Evolutionary conservation across 805 yeast species (phyloP).

Genomic region (Hanseniaspora opuntiae): DNA sequence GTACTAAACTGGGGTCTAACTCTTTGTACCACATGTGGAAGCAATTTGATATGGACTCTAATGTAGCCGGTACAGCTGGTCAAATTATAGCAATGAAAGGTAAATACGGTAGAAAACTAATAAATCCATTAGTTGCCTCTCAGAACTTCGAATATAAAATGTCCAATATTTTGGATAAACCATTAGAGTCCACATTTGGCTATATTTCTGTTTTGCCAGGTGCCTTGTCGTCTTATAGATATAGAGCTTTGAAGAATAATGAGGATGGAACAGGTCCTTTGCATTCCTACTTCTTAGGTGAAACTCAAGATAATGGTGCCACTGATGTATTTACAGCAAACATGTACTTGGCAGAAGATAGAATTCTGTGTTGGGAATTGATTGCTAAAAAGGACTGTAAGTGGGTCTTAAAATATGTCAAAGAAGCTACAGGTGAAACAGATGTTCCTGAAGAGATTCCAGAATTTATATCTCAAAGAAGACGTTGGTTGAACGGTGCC

Average conservation of each 20-base stretch:
- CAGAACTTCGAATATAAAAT: constrained; percentile 93
- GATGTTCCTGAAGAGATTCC: constrained; percentile 91
- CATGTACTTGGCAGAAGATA: constrained; percentile 94
- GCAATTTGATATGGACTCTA: constrained; percentile 88
- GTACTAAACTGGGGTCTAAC: constrained; percentile 81
- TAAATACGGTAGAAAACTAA: constrained; percentile 61
- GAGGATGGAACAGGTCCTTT: constrained; percentile 89
- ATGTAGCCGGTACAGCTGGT: constrained; percentile 98
- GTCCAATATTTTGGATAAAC: constrained; percentile 92
- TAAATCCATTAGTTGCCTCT: constrained; percentile 88
- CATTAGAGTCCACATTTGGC: constrained; percentile 83
- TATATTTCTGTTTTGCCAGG: constrained; percentile 91
- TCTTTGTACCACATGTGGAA: constrained; percentile 93
- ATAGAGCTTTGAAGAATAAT: constrained; percentile 70
- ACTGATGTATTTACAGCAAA: constrained; percentile 87
- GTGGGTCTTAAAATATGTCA: constrained; percentile 86
- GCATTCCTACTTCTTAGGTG: constrained; percentile 81
- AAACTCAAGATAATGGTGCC: constrained; percentile 39
- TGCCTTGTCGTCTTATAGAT: constrained; percentile 87
- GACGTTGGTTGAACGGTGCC: constrained; percentile 98
- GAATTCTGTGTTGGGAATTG: constrained; percentile 91
- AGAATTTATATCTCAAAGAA: constrained; percentile 90
- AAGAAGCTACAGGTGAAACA: constrained; percentile 87
- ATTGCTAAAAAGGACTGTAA: constrained; percentile 71
- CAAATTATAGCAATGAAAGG: constrained; percentile 95